Conservation (phyloP, 1,284 basidiomycete species). For the Sphagnurus paluster region DNA sequence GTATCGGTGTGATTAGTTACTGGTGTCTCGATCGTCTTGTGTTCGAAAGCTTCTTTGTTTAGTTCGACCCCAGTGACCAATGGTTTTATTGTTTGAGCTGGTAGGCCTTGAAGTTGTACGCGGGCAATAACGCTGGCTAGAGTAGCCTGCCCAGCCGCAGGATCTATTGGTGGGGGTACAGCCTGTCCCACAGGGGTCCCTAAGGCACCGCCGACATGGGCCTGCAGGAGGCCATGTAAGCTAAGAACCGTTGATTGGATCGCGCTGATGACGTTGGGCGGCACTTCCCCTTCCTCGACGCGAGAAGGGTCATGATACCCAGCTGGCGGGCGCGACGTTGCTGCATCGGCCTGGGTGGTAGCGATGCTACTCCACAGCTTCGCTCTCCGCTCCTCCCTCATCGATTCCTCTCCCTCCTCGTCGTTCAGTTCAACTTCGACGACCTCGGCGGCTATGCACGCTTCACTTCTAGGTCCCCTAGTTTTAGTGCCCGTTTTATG, state of each 20-base stretch:
- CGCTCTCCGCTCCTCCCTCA: conserved; percentile 55
- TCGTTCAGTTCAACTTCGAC: conserved; percentile 59
- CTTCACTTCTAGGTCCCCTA: conserved; percentile 45
- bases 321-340: conserved; percentile 15
- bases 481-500: conserved; percentile 60
- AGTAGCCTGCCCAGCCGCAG: conserved; percentile 56
- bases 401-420: conserved; percentile 48
- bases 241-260: conserved; percentile 55
- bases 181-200: conserved; percentile 41
- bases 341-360: conserved; percentile 34
- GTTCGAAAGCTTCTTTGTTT: neutral
- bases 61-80: neutral
- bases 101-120: conserved; percentile 51
- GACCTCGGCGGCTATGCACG: conserved; percentile 55
- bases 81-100: conserved; percentile 13
- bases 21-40: neutral
- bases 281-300: conserved; percentile 67
- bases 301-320: conserved; percentile 29
- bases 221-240: conserved; percentile 58
- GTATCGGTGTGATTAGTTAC: neutral
- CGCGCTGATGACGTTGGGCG: conserved; percentile 44
- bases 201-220: conserved; percentile 55
- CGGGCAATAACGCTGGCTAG: conserved; percentile 67
- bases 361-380: conserved; percentile 63
- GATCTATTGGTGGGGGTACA: conserved; percentile 35